Percentiles rank a stretch among this genome's conserved stretches.
phyloP scores from a whole-genome alignment of 768 basidiomycete genomes.

The Saitozyma sp. region DNA sequence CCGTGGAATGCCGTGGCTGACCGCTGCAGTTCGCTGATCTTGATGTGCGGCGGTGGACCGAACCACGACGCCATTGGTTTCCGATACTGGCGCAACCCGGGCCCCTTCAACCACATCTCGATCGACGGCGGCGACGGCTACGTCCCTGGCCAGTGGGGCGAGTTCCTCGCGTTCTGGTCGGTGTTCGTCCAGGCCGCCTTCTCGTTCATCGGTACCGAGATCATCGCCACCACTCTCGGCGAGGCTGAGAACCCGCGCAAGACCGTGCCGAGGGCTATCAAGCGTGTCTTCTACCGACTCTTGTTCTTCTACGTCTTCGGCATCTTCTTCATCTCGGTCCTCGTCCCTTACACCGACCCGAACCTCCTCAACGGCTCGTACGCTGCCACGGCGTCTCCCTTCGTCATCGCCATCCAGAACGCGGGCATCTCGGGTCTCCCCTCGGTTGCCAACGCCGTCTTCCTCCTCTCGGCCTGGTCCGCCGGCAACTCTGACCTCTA shows the following conservation, averaged over 20 bases:
- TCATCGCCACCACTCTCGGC: constrained; percentile 46
- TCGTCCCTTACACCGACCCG: constrained; percentile 47
- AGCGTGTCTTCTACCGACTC: constrained; percentile 50
- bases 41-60: constrained; percentile 50
- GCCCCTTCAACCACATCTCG: constrained; percentile 43
- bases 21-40: constrained; percentile 10
- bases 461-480: constrained; percentile 52
- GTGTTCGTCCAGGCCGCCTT: constrained; percentile 51
- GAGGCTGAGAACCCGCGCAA: constrained; percentile 49
- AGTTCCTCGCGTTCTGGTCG: constrained; percentile 51
- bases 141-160: constrained; percentile 37
- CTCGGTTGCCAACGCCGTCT: constrained; percentile 51
- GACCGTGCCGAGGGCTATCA: constrained; percentile 49
- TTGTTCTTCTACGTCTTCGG: constrained; percentile 49
- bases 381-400: constrained; percentile 49
- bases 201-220: constrained; percentile 42
- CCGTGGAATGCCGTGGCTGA: too few relatives aligned
- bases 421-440: constrained; percentile 51
- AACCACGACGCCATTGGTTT: constrained; percentile 50
- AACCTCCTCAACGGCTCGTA: constrained; percentile 36
- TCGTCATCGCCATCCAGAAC: constrained; percentile 52
- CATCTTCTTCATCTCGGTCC: constrained; percentile 42
- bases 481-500: constrained; percentile 54
- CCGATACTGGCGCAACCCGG: constrained; percentile 47
- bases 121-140: constrained; percentile 33